phyloP scores from a whole-genome alignment of 2,329 filamentous ascomycete species.

The Grosmannia clavigera region DNA sequence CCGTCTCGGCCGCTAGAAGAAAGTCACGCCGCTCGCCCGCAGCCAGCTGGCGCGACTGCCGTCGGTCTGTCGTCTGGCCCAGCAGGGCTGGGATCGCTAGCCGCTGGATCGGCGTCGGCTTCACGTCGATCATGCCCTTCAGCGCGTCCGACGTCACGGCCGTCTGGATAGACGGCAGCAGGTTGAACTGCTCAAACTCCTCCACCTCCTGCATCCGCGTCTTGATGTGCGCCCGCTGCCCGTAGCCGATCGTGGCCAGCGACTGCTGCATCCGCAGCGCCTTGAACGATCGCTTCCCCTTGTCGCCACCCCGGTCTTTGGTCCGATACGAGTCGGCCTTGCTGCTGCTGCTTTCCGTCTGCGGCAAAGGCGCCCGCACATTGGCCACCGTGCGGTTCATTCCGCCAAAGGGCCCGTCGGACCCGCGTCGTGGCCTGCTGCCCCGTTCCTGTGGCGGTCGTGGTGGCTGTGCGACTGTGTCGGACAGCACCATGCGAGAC shows the following conservation, averaged over 20 bases:
- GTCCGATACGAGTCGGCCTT: neutral
- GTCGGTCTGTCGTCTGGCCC: slow-evolving; percentile 31
- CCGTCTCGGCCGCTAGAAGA: slow-evolving; percentile 87
- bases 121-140: slow-evolving; percentile 58
- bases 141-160: slow-evolving; percentile 64
- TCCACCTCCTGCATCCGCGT: slow-evolving; percentile 53
- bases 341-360: neutral
- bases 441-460: slow-evolving; percentile 5
- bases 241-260: slow-evolving; percentile 65
- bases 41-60: neutral
- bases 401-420: slow-evolving; percentile 38
- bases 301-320: slow-evolving; percentile 7
- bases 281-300: slow-evolving; percentile 40
- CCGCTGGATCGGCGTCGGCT: slow-evolving; percentile 79
- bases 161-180: slow-evolving; percentile 59
- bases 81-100: slow-evolving; percentile 77
- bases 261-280: slow-evolving; percentile 90
- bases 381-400: slow-evolving; percentile 43
- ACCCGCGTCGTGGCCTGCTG: slow-evolving; percentile 24
- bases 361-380: slow-evolving; percentile 22
- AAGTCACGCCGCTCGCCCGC: slow-evolving; percentile 36
- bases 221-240: slow-evolving; percentile 41
- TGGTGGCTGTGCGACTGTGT: slow-evolving; percentile 29
- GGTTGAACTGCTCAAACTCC: slow-evolving; percentile 67
- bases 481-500: slow-evolving; percentile 47